Evolutionary conservation across 192 early-diverging fungal species (phyloP).

Genomic region (Piromyces sp.): DNA sequence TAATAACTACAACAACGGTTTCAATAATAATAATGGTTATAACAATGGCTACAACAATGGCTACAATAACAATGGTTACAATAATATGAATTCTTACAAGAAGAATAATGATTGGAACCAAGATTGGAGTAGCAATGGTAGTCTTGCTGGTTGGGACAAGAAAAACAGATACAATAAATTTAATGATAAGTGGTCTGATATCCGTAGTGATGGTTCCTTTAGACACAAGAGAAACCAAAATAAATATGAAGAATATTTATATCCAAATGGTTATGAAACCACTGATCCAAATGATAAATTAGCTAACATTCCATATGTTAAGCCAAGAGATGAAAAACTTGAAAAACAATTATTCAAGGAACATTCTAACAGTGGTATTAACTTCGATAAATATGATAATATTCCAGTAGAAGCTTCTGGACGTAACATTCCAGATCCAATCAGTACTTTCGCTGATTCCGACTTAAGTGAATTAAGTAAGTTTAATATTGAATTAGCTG

Average conservation of each 20-base stretch:
- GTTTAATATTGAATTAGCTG: slow-evolving; percentile 72
- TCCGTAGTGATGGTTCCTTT: background rate
- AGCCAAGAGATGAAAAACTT: slow-evolving; percentile 53
- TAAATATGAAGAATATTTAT: background rate
- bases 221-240: background rate
- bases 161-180: background rate
- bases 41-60: background rate
- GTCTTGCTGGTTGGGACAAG: background rate
- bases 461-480: slow-evolving; percentile 67
- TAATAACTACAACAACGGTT: background rate
- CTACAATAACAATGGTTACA: background rate
- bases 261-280: background rate
- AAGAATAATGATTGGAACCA: background rate
- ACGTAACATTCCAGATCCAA: slow-evolving; percentile 20
- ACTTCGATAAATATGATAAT: slow-evolving; percentile 98
- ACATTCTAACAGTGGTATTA: slow-evolving; percentile 82
- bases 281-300: background rate
- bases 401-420: slow-evolving; percentile 87
- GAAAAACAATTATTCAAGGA: slow-evolving; percentile 66
- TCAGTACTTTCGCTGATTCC: slow-evolving; percentile 48
- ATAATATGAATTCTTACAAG: background rate
- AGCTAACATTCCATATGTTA: slow-evolving; percentile 20
- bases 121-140: background rate
- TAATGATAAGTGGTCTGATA: background rate
- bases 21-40: background rate